Evolutionary conservation across 2,329 filamentous ascomycete genomes (phyloP).

Genomic region (Chalaropsis thielavioides): DNA sequence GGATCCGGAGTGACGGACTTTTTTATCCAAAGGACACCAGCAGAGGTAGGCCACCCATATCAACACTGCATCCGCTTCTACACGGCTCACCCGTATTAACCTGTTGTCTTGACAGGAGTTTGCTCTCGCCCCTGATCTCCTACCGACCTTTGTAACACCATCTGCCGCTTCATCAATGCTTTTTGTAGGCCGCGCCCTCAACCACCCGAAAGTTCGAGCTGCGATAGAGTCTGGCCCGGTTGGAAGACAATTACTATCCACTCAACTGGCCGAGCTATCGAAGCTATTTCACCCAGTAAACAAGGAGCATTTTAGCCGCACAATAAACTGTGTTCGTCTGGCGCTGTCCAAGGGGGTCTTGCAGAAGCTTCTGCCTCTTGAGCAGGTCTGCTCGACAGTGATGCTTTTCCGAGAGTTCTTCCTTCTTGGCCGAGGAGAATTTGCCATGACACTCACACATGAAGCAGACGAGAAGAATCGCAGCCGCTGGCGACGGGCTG

Average conservation of each 20-base stretch:
- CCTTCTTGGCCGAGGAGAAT: constrained; percentile 75
- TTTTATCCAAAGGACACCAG: constrained; percentile 47
- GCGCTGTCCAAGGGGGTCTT: constrained; percentile 74
- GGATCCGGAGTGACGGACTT: constrained; percentile 57
- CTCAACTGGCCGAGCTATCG: constrained; percentile 55
- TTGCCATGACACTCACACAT: constrained; percentile 70
- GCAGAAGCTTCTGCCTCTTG: constrained; percentile 64
- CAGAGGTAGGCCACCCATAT: constrained; percentile 16
- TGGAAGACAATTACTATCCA: constrained; percentile 47
- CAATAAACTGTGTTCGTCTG: constrained; percentile 61
- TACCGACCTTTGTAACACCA: constrained; percentile 67
- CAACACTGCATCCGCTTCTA: too few species aligned
- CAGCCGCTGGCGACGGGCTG: constrained; percentile 54
- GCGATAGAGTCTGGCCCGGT: constrained; percentile 31
- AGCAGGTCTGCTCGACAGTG: constrained; percentile 62
- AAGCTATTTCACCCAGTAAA: constrained; percentile 32
- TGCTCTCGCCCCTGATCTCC: constrained; percentile 40
- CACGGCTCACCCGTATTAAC: not conserved
- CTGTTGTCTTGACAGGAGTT: constrained; percentile 32
- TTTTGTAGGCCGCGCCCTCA: constrained; percentile 79
- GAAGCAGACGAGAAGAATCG: constrained; percentile 70
- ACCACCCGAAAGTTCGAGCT: constrained; percentile 55
- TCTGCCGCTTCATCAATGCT: constrained; percentile 69
- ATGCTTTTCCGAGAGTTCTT: constrained; percentile 74
- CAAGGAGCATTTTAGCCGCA: constrained; percentile 41